phyloP scores from a whole-genome alignment of 2,329 filamentous ascomycete genomes.

The Pestalotiopsis sp. region DNA sequence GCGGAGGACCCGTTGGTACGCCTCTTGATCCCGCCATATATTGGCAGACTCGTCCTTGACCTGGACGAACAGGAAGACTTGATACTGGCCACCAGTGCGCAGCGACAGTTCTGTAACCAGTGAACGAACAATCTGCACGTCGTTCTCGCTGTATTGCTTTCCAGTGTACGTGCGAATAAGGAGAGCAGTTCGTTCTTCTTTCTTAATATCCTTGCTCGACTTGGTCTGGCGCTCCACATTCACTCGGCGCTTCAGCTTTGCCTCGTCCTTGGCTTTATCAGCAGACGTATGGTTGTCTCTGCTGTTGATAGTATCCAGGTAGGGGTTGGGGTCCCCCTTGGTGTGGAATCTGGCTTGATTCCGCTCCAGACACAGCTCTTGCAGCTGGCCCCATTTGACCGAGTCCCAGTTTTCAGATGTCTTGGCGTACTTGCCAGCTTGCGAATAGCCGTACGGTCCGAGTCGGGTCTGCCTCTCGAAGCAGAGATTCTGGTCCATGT shows the following conservation, averaged over 20 bases:
- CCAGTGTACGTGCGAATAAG: constrained; percentile 75
- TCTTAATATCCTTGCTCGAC: constrained; percentile 17
- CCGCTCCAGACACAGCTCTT: constrained; percentile 62
- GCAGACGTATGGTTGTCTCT: neutral
- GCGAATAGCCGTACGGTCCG: constrained; percentile 61
- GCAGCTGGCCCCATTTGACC: constrained; percentile 71
- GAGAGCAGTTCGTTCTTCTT: constrained; percentile 65
- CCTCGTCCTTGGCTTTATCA: neutral
- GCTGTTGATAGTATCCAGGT: constrained; percentile 28
- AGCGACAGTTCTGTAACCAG: constrained; percentile 77
- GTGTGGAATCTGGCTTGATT: constrained; percentile 66
- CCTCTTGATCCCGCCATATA: constrained; percentile 59
- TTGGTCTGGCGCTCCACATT: neutral
- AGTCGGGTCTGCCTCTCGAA: constrained; percentile 70
- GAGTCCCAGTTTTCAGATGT: constrained; percentile 57
- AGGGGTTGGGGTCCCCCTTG: constrained; percentile 42
- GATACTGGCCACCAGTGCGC: constrained; percentile 76
- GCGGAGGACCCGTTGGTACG: constrained; percentile 60
- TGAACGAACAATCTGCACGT: constrained; percentile 75
- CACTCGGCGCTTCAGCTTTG: neutral
- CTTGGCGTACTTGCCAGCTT: constrained; percentile 46
- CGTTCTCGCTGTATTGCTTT: constrained; percentile 75
- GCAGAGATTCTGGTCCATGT: constrained; percentile 63
- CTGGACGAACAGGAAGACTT: constrained; percentile 78
- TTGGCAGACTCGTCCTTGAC: constrained; percentile 63